Evolutionary conservation across 129 eudicot species (phyloP).

Genomic region (Dittrichia graveolens): DNA sequence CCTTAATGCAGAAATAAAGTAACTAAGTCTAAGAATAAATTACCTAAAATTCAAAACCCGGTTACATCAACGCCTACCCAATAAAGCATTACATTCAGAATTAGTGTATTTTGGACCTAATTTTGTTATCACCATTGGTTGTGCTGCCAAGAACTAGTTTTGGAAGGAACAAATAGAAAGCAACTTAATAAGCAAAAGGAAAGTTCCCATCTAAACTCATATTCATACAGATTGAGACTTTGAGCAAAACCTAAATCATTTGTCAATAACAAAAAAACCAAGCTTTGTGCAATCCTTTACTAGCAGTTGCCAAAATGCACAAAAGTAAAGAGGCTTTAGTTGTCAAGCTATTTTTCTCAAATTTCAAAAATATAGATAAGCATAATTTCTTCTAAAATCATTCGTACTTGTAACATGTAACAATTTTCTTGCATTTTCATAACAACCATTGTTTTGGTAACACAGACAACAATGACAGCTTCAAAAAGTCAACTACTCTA

Average conservation of each 20-base stretch:
- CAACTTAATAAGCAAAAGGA: no score
- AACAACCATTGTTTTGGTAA: neutral
- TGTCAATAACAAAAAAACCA: neutral
- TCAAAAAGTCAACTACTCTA: neutral
- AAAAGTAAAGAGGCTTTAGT: neutral
- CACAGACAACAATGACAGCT: neutral
- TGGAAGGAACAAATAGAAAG: no score
- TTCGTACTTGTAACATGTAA: neutral
- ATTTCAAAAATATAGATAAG: neutral
- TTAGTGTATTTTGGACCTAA: neutral
- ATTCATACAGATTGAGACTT: neutral
- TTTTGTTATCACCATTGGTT: neutral
- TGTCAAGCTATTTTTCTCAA: neutral
- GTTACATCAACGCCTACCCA: neutral
- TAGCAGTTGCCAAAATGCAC: no score
- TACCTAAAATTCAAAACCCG: slow-evolving; percentile 6
- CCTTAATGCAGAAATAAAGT: neutral
- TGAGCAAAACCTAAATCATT: neutral
- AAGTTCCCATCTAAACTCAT: no score
- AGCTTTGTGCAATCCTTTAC: no score
- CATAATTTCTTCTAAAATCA: neutral
- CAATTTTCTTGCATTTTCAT: neutral
- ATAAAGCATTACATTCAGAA: neutral
- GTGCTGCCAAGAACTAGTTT: no score
- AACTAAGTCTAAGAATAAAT: neutral